phyloP scores from a whole-genome alignment of 2,329 filamentous ascomycete species.

The Berkeleyomyces basicola region DNA sequence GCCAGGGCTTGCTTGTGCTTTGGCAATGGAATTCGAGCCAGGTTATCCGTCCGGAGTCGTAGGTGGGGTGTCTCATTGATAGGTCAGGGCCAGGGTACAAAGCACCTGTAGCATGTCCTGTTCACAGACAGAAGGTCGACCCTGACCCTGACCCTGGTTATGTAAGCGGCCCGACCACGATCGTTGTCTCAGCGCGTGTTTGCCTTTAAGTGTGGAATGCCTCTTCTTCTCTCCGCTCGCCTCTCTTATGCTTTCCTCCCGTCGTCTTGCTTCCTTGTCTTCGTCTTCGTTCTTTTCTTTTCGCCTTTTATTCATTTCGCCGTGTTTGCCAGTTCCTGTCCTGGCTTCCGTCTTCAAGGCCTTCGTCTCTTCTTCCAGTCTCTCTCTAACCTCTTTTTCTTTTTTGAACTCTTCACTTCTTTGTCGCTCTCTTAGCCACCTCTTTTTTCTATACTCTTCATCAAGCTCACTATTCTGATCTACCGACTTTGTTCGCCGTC shows the following conservation, averaged over 20 bases:
- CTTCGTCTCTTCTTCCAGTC: background rate
- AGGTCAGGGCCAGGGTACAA: too few species aligned
- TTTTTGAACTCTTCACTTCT: slow-evolving; percentile 13
- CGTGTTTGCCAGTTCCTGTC: background rate
- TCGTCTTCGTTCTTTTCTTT: background rate
- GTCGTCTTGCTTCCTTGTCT: slow-evolving; percentile 2
- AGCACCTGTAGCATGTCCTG: background rate
- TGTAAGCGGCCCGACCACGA: background rate
- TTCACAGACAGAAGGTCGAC: background rate
- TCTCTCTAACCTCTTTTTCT: slow-evolving; percentile 1
- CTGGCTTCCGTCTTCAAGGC: background rate
- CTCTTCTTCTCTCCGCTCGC: background rate
- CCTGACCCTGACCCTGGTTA: background rate
- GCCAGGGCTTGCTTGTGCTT: too few species aligned
- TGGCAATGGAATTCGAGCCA: too few species aligned
- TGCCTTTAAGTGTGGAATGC: slow-evolving; percentile 1
- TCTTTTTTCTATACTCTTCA: background rate
- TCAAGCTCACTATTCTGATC: background rate
- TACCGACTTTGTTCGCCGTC: background rate
- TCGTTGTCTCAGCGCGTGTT: background rate
- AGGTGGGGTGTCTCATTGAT: too few species aligned
- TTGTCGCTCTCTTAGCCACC: slow-evolving; percentile 14
- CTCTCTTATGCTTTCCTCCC: slow-evolving; percentile 7
- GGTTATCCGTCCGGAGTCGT: too few species aligned
- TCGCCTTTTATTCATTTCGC: background rate